Evolutionary conservation across 805 yeast genomes (phyloP), one percentile per base, ranked within the genome.

Genomic region (Candida suzukii): DNA sequence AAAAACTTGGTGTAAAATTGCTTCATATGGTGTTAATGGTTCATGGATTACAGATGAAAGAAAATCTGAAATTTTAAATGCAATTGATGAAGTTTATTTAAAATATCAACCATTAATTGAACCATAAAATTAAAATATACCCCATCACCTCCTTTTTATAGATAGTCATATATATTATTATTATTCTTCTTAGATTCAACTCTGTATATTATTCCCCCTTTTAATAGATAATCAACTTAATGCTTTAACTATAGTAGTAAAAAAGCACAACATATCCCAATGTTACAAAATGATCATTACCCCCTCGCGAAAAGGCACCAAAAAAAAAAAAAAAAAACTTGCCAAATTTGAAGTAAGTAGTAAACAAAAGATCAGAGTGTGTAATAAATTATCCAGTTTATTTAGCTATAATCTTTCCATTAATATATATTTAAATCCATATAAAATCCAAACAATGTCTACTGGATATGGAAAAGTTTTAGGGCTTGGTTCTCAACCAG

Each of bases 21-120:
- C 86, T 3, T 63, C 66, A 48, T 79, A 82, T 53, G 74, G 82
- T 39, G 82, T 85, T 48, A 61, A 70, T 19, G 90, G 91, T 31
- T 80, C 90, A 7, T 83, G 90, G 88, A 74, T 82, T 49, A 68
- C 68, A 31, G 74, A 70, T n/a, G 64, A 51, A 14, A 73, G 82
- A 56, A 76, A 82, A 58, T 60, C 68, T 40, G 57, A 63, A 37
- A 62, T 84, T 48, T 53, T 63, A 39, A 56, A 45, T 12, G 59
- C 57, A 41, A 73, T 80, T 24, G 78, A 75, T 37, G 56, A 46
- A 8, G 73, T 73, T 19, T 49, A 53, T 43, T 29, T 34, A 26
- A 58, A 54, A 39, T 61, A 61, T 45, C 51, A 47, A 41, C 45
- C 47, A 5, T 42, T 53, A n/a, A 27, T 46, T 19, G 41, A 36